Conservation (phyloP, 2,329 filamentous ascomycete species). For the Passalora sequoiae region DNA sequence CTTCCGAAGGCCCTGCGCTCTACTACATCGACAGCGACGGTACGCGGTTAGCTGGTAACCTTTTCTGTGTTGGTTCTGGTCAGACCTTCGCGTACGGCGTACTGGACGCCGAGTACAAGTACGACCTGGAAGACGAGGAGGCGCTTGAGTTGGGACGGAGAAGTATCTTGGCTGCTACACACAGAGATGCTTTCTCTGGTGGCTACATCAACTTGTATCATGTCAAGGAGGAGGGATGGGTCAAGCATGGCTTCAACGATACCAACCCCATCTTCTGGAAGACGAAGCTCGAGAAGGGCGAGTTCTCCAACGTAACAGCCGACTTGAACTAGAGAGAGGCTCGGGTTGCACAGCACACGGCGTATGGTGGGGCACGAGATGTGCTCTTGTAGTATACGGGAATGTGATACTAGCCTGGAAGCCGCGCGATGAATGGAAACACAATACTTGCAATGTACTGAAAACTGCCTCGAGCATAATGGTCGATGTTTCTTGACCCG, state of each 20-base stretch:
- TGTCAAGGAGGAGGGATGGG: conserved; percentile 98
- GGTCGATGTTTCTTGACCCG: too few species aligned
- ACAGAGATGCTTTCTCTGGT: conserved; percentile 97
- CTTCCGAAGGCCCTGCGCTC: conserved; percentile 89
- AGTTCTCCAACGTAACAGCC: conserved; percentile 93
- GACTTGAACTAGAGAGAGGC: conserved; percentile 45
- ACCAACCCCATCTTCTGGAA: conserved; percentile 99
- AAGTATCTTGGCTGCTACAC: conserved; percentile 92
- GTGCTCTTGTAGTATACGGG: conserved; percentile 18
- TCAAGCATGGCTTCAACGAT: conserved; percentile 96
- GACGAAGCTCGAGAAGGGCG: conserved; percentile 96
- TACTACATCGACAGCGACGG: conserved; percentile 99
- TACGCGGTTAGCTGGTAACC: conserved; percentile 83
- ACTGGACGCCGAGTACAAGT: conserved; percentile 88
- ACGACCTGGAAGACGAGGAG: conserved; percentile 80
- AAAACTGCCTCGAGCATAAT: too few species aligned
- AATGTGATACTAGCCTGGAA: conserved; percentile 16
- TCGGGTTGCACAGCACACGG: conserved; percentile 1
- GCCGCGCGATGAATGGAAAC: too few species aligned
- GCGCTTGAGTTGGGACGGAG: conserved; percentile 85
- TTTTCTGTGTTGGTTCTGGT: conserved; percentile 96
- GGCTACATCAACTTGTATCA: conserved; percentile 99
- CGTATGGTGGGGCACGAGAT: neutral
- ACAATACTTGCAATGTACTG: too few species aligned
- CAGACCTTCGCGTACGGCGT: conserved; percentile 99